Percentiles rank a stretch among this genome's conserved stretches.
phyloP scores from a whole-genome alignment of 257 asterid genomes.

The Solanum pennellii region DNA sequence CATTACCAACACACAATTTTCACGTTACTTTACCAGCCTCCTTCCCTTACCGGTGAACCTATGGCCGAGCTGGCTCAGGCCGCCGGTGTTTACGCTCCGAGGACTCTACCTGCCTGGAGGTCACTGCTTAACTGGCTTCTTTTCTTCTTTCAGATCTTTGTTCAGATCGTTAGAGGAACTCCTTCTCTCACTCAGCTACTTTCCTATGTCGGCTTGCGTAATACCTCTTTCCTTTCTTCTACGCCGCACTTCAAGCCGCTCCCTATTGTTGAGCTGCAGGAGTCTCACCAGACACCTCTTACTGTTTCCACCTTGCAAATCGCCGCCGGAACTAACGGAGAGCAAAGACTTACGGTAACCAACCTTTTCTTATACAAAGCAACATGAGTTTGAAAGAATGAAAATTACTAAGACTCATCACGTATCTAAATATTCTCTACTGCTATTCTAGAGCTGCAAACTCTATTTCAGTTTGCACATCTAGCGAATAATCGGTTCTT shows the following conservation, averaged over 20 bases:
- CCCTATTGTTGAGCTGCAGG: conserved; percentile 61
- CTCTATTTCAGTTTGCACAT: neutral
- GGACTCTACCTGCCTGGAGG: conserved; percentile 75
- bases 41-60: neutral
- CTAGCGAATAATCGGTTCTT: neutral
- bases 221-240: conserved; percentile 35
- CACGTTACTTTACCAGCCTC: neutral
- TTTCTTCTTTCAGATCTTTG: conserved; percentile 84
- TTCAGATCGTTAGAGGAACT: conserved; percentile 83
- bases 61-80: conserved; percentile 85
- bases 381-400: neutral
- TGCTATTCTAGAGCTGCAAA: neutral
- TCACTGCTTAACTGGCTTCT: conserved; percentile 71
- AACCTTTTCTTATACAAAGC: neutral
- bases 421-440: neutral
- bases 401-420: neutral
- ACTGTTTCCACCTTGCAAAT: conserved; percentile 5
- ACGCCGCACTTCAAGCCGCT: conserved; percentile 52
- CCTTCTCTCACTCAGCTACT: conserved; percentile 71
- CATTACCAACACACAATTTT: neutral
- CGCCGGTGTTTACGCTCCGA: conserved; percentile 68
- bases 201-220: conserved; percentile 52
- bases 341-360: conserved; percentile 25
- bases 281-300: conserved; percentile 11
- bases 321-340: neutral